Evolutionary conservation across 192 early-diverging fungal species (phyloP), one percentile per base, ranked within the genome.

Genomic region (Coemansia sp.): DNA sequence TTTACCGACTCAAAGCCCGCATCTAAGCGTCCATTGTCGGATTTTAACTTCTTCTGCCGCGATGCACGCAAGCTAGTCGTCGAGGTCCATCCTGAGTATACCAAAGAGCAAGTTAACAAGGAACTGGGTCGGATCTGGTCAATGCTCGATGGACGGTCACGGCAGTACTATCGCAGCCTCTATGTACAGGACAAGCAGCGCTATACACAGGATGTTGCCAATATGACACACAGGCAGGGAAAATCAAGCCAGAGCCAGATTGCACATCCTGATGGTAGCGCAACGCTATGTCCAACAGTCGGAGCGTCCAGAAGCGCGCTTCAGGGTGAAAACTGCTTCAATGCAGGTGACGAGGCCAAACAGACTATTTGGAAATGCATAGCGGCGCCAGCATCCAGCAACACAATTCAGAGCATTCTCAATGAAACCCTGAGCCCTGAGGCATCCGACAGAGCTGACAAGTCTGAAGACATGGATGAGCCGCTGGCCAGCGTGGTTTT

Each of bases 31-130:
- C 75, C 75, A 9, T 66, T 78, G 23, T 78, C 75, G 0, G 75
- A 72, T 50, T 78, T 78, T 60, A 78, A 78, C 43, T 78, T 78
- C 32, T 78, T 78, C 37, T 78, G 75, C 32, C 69, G 75, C 2
- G 75, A 78, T 35, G 70, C 75, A 4, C 69, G 75, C 43, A 78
- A 78, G 62, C 59, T 78, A 10, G 67, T 72, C 57, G 75, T 78
- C 10, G 70, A 69, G 38, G 70, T 62, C 3, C 69, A 69, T 21
- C 69, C 69, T 24, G 70, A 69, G 19, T 78, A 69, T 49, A 72
- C 75, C n/a, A 78, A 78, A 47, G 75, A 78, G 45, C 63, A 78
- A 47, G 75, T 78, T 3, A 78, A 78, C 52, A 67, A 65, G 60
- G 75, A 78, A 60, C 67, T 78, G 4, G 75, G 75, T n/a, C 57